These are phyloP conservation scores for Erythrophleum fordii DNA, from an alignment of 306 rosid genomes.

Conservation along the genomic window DNA sequence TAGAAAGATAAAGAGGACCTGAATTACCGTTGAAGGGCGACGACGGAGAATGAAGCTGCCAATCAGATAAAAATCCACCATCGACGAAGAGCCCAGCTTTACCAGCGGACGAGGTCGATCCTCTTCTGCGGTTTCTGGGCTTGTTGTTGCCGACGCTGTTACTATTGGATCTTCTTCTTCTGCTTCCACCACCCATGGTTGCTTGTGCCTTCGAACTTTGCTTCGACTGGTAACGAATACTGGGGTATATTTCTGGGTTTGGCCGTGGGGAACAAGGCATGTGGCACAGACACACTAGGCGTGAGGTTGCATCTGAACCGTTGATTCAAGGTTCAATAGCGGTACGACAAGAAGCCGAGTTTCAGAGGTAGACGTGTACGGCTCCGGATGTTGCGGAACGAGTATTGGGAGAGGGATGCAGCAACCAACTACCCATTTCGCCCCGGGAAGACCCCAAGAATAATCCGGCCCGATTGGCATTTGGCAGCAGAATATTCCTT, in stretches of 20 bases:
- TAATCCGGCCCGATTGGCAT: constrained; percentile 21
- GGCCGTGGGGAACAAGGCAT: not conserved
- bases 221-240: constrained; percentile 9
- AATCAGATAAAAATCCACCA: constrained; percentile 82
- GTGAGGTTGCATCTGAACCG: constrained; percentile 17
- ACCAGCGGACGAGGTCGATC: constrained; percentile 33
- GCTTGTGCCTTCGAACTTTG: not conserved
- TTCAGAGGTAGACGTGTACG: not conserved
- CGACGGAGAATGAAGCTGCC: constrained; percentile 47
- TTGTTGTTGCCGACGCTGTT: constrained; percentile 18
- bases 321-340: not conserved
- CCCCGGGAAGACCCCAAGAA: not conserved
- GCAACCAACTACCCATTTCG: not conserved
- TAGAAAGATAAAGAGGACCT: constrained; percentile 50
- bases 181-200: constrained; percentile 70
- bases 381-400: not conserved
- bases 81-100: constrained; percentile 59
- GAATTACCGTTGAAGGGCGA: constrained; percentile 40
- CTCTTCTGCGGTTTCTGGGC: constrained; percentile 46
- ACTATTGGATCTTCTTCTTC: constrained; percentile 48
- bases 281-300: not conserved
- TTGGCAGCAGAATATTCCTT: not conserved
- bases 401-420: not conserved
- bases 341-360: not conserved
- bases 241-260: not conserved